Percentiles rank a stretch among this genome's conserved stretches.
Evolutionary conservation across 345 rosid species (phyloP).

Genomic region (Moricandia arvensis): DNA sequence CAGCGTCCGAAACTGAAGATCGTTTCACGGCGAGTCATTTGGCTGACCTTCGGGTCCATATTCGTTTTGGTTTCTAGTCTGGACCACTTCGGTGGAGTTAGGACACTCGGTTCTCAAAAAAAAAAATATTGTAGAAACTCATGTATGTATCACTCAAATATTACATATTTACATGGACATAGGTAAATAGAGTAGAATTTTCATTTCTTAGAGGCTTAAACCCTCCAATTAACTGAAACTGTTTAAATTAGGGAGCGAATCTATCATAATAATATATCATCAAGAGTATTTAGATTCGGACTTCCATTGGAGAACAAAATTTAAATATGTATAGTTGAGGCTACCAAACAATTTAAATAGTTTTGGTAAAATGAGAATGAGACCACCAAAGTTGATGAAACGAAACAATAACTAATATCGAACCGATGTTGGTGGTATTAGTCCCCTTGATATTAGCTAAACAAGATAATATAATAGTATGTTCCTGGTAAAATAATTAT

Average conservation of each 20-base stretch:
- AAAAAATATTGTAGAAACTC: neutral
- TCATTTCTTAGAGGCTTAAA: neutral
- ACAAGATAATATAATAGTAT: neutral
- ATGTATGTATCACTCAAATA: neutral
- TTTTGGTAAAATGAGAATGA: neutral
- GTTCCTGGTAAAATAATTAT: neutral
- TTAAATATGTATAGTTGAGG: neutral
- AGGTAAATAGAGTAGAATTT: neutral
- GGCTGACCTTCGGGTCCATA: too few relatives aligned
- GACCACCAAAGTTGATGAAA: neutral
- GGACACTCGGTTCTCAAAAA: too few relatives aligned
- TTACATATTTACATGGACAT: neutral
- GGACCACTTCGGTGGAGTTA: too few relatives aligned
- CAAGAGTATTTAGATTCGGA: neutral
- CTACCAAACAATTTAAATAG: neutral
- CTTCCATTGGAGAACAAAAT: neutral
- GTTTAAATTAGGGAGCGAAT: neutral
- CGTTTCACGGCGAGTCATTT: too few relatives aligned
- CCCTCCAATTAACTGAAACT: neutral
- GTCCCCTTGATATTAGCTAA: neutral
- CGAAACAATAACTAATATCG: neutral
- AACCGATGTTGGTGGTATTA: neutral
- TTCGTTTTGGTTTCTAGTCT: too few relatives aligned
- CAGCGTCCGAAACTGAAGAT: too few relatives aligned
- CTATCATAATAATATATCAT: neutral